Evolutionary conservation across 1,139 yeast genomes (phyloP).

Genomic region (Pichiaceae sp.): DNA sequence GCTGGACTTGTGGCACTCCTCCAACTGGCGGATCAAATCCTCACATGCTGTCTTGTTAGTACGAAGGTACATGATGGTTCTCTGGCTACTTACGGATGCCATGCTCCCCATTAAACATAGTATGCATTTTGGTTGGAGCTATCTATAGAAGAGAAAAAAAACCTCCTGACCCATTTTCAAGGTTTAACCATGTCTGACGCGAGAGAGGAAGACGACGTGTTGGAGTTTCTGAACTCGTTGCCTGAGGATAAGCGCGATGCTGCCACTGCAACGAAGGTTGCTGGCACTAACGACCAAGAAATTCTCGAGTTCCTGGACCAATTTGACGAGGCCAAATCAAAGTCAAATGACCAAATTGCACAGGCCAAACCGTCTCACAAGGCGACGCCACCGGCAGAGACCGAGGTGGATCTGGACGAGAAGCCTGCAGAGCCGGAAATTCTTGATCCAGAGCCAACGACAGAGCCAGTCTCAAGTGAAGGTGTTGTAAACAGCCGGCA

Average conservation of each 20-base stretch:
- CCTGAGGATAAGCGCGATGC: constrained; percentile 44
- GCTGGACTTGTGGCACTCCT: constrained; percentile 75
- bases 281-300: constrained; percentile 45
- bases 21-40: constrained; percentile 78
- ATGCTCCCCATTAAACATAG: constrained; percentile 4
- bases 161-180: too few species aligned
- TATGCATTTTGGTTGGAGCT: not conserved
- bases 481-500: not conserved
- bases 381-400: constrained; percentile 3
- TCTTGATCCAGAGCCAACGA: not conserved
- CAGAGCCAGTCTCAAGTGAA: not conserved
- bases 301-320: constrained; percentile 84
- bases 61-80: too few species aligned
- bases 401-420: not conserved
- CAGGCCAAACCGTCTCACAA: constrained; percentile 1
- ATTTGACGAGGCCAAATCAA: constrained; percentile 34
- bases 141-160: not conserved
- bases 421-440: not conserved
- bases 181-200: constrained; percentile 9
- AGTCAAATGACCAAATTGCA: constrained; percentile 2
- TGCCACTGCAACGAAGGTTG: constrained; percentile 7
- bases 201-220: constrained; percentile 67
- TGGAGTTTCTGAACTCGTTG: constrained; percentile 81
- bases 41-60: constrained; percentile 45
- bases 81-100: constrained; percentile 18